Evolutionary conservation across 2,329 filamentous ascomycete species (phyloP).

Genomic region (Herpotrichia juniperi): DNA sequence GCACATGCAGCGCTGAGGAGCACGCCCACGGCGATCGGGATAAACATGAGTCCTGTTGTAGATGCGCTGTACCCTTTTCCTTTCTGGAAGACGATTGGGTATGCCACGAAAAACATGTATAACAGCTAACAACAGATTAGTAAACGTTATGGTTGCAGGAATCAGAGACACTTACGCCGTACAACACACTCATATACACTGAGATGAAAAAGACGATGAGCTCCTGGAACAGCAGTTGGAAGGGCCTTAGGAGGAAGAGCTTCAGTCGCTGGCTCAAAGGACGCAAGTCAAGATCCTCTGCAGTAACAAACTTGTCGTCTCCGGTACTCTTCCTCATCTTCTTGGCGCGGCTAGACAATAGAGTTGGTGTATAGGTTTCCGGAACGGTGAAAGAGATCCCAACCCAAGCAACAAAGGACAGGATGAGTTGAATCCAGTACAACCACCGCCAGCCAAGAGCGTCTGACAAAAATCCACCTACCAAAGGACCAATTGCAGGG

Average conservation of each 20-base stretch:
- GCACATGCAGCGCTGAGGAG: slow-evolving; percentile 69
- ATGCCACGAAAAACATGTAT: slow-evolving; percentile 59
- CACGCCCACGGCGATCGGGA: slow-evolving; percentile 79
- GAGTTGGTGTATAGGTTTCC: slow-evolving; percentile 83
- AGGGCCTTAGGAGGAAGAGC: slow-evolving; percentile 80
- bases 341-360: slow-evolving; percentile 72
- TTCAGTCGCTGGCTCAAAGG: slow-evolving; percentile 71
- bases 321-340: slow-evolving; percentile 74
- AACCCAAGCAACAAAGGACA: slow-evolving; percentile 71
- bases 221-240: slow-evolving; percentile 84
- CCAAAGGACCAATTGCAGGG: slow-evolving; percentile 69
- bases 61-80: slow-evolving; percentile 79
- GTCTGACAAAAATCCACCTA: slow-evolving; percentile 75
- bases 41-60: slow-evolving; percentile 84
- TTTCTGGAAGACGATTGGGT: slow-evolving; percentile 71
- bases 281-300: slow-evolving; percentile 77
- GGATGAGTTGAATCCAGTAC: slow-evolving; percentile 85
- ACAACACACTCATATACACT: slow-evolving; percentile 84
- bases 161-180: slow-evolving; percentile 56
- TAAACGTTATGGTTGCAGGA: background rate
- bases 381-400: slow-evolving; percentile 87
- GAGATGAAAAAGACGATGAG: slow-evolving; percentile 85
- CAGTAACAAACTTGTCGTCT: slow-evolving; percentile 72
- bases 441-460: slow-evolving; percentile 79
- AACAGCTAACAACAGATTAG: background rate